Evolutionary conservation across 352 stramenopile species (phyloP), one percentile per base, ranked within the genome.

Genomic region (Phytophthora colocasiae): DNA sequence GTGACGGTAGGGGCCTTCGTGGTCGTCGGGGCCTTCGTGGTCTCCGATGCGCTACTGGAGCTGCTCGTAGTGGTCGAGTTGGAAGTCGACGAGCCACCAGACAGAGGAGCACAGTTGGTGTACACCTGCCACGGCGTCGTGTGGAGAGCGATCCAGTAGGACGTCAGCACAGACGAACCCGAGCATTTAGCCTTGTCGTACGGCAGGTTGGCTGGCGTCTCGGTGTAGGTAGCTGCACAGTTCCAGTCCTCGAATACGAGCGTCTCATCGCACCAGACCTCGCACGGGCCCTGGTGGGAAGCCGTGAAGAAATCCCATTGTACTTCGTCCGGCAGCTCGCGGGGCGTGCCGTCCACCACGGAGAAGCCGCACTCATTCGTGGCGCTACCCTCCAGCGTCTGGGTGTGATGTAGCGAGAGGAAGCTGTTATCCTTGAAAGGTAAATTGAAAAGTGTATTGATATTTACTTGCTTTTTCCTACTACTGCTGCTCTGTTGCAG

Each of bases 91-190:
- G 59, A 62, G 9, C n/a, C 55, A n/a, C 68, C 61, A 1, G 29
- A 71, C 24, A 79, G 24, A 17, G 60, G 48, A n/a, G 73, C 70
- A 38, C 74, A 85, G 60, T 83, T 81, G 3, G 66, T 84, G 61
- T 87, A 87, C 22, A 82, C 52, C 47, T 87, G 78, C 78, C 78
- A 87, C 24, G 66, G 58, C 2, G 64, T 68, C 43, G 71, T 58
- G 66, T 87, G 78, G 39, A 87, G 44, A 3, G 75, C 73, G 27
- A 87, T 66, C 78, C 78, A 87, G 55, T 80, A 76, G 11, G 65
- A 74, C 45, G 60, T 69, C n/a, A 85, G 58, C 67, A 76, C 53
- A 7, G 66, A 65, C 0, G 73, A 52, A 4, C 66, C 69, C 14
- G 36, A 22, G 51, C 73, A 85, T 34, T 77, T 73, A 22, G 64